Base-by-base conservation (phyloP, 176 grass and related monocot species). In the Carex pumila region DNA sequence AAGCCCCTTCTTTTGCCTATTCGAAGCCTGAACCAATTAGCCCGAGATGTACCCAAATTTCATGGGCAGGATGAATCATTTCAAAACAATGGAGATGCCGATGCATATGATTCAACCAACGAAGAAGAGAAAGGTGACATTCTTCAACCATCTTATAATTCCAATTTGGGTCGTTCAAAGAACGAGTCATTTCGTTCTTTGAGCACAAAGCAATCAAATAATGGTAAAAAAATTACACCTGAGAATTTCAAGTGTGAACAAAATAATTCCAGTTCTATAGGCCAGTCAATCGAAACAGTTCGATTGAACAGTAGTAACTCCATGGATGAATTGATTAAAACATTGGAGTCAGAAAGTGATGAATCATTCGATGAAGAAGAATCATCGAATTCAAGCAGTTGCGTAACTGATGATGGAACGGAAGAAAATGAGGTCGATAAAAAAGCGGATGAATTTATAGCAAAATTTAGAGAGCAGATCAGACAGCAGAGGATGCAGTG, bases 361-460 rank as follows among this genome's bases (percentile, higher is more conserved):
- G 87, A 53, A 1, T 82, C 6, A 7, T 88, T 81, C 5, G 79
- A 85, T 64, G 84, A 89, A 70, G 93, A 87, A 88, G 92, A 87
- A 73, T 89, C 3, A 85, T 92, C 11, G 72, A 78, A 78, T 56
- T 78, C 73, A 7, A 78, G 73, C 29, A 94, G 83, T 73, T 94
- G 83, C 6, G 64, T 88, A 7, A 25, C 65, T 29, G 32, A 78
- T 13, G 34, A 81, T 49, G 50, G 84, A 82, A 63, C 19, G 5
- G 75, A 62, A 32, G 83, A 69, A 61, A 87, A 57, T 67, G 94
- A 94, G 78, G 94, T 97, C 80, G 94, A 97, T 80, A 94, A 84
- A 88, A 97, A 97, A 63, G 94, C 94, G 5, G 89, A 97, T 72
- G 92, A 97, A 83, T 97, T 97, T 86, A 97, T 97, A 8, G 94